A percentile compares a stretch with the other conserved stretches of the same genome.
Evolutionary conservation across 2,329 filamentous ascomycete genomes (phyloP).

Genomic region (Atkinsonella texensis): DNA sequence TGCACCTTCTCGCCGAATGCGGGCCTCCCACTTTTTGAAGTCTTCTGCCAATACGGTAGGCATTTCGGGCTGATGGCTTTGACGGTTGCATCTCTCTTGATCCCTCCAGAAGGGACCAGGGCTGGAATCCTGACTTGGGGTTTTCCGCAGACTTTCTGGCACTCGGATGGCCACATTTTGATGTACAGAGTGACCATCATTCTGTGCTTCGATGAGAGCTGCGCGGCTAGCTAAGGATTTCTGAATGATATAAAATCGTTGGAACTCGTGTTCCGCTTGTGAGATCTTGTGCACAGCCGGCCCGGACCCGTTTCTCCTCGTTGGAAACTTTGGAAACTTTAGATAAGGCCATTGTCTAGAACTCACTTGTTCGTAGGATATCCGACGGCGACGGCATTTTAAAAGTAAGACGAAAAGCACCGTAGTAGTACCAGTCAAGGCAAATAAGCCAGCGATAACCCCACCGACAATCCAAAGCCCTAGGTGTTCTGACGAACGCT

Average conservation of each 20-base stretch:
- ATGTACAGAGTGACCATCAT: background rate
- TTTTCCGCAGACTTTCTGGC: background rate
- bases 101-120: background rate
- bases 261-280: conserved; percentile 22
- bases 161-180: background rate
- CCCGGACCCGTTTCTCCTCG: background rate
- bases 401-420: background rate
- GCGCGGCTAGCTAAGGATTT: conserved; percentile 28
- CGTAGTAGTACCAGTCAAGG: background rate
- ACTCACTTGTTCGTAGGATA: background rate
- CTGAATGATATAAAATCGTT: conserved; percentile 28
- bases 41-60: conserved; percentile 16
- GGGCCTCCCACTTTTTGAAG: conserved; percentile 29
- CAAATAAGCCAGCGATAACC: background rate
- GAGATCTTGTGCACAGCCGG: background rate
- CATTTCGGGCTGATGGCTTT: conserved; percentile 4
- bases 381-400: background rate
- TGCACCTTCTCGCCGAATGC: conserved; percentile 17
- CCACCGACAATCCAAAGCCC: conserved; percentile 1
- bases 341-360: conserved; percentile 1
- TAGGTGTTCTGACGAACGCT: background rate
- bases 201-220: conserved; percentile 9
- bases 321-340: background rate
- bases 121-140: background rate
- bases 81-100: background rate